Conservation (phyloP, 2,329 filamentous ascomycete genomes). For the Penicillium psychrosexuale region DNA sequence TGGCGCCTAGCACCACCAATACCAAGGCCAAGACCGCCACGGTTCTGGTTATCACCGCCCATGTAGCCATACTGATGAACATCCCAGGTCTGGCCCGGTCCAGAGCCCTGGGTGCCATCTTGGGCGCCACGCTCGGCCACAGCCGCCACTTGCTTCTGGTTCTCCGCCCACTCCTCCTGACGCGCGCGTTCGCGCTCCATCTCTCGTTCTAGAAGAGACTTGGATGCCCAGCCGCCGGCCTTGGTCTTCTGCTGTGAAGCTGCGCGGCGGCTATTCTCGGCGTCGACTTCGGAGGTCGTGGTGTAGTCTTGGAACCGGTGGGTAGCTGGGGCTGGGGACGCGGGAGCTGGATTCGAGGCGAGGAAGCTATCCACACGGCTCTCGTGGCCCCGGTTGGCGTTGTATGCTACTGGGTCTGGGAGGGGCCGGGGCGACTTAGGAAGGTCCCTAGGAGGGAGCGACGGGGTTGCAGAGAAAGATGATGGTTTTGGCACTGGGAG, state of each 20-base stretch:
- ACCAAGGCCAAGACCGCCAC: slow-evolving; percentile 48
- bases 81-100: slow-evolving; percentile 55
- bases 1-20: slow-evolving; percentile 58
- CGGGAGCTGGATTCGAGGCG: slow-evolving; percentile 52
- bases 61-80: slow-evolving; percentile 64
- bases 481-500: slow-evolving; percentile 29
- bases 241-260: slow-evolving; percentile 57
- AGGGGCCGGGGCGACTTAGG: slow-evolving; percentile 41
- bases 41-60: slow-evolving; percentile 61
- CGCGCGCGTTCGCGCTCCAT: slow-evolving; percentile 66
- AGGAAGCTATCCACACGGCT: slow-evolving; percentile 57
- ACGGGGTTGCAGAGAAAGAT: slow-evolving; percentile 7
- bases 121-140: slow-evolving; percentile 43
- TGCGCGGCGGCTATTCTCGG: slow-evolving; percentile 54
- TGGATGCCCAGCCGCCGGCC: slow-evolving; percentile 60
- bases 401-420: slow-evolving; percentile 45
- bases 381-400: slow-evolving; percentile 29
- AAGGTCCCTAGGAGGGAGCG: slow-evolving; percentile 16
- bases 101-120: slow-evolving; percentile 46
- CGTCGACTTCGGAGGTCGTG: slow-evolving; percentile 55
- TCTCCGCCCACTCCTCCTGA: slow-evolving; percentile 63
- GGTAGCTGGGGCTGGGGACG: slow-evolving; percentile 35
- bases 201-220: slow-evolving; percentile 62
- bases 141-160: slow-evolving; percentile 51
- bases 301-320: slow-evolving; percentile 48